These are phyloP conservation scores for Bryopsis sp. DNA, from an alignment of 139 green algal species.

Conservation along the genomic window DNA sequence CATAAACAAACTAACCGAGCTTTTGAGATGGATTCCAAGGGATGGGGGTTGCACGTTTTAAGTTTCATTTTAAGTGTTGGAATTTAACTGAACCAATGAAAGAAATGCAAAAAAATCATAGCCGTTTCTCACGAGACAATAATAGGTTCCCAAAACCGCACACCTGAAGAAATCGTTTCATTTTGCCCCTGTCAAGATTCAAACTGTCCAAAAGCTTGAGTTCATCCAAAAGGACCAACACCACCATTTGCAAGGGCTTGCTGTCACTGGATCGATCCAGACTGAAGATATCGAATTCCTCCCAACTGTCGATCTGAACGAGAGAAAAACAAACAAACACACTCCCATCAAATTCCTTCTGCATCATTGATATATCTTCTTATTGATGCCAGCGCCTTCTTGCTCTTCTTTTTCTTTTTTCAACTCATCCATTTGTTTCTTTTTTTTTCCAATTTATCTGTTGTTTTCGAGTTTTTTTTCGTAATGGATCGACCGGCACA, in stretches of 20 bases:
- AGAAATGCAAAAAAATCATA: neutral
- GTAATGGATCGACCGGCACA: too few species aligned
- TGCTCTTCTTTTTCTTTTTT: too few species aligned
- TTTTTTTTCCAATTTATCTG: too few species aligned
- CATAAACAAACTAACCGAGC: neutral
- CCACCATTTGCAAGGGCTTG: constrained; percentile 29
- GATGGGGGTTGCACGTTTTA: neutral
- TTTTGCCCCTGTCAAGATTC: constrained; percentile 3
- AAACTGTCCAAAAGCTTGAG: constrained; percentile 8
- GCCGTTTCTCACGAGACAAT: too few species aligned
- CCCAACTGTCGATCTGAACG: constrained; percentile 44
- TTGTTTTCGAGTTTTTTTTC: too few species aligned
- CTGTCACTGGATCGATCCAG: constrained; percentile 25
- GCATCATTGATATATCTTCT: too few species aligned
- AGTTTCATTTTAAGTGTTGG: neutral
- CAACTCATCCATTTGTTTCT: too few species aligned
- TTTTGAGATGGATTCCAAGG: constrained; percentile 4
- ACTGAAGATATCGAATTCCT: constrained; percentile 49
- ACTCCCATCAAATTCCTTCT: too few species aligned
- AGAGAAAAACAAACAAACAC: too few species aligned
- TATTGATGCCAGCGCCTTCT: too few species aligned
- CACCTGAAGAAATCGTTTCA: constrained; percentile 18
- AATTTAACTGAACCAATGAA: neutral
- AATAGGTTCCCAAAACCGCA: neutral
- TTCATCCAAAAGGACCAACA: constrained; percentile 1